Conservation (phyloP, 1,284 basidiomycete species). For the Agroathelia rolfsii region DNA sequence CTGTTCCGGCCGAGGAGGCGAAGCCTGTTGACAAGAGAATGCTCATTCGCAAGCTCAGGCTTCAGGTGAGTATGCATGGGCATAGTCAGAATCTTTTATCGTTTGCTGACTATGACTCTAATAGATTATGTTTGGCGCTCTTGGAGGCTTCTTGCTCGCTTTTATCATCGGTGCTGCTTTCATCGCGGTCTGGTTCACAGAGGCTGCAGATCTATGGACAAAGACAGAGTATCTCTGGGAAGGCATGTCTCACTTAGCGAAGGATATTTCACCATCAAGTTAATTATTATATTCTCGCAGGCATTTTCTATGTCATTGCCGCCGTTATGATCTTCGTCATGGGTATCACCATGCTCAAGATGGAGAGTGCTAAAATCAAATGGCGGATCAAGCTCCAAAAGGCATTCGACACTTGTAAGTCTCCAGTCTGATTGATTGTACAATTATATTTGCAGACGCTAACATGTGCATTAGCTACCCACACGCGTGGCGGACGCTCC, state of each 20-base stretch:
- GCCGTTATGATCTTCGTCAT: constrained; percentile 75
- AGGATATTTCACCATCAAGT: too few relatives aligned
- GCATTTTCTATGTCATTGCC: constrained; percentile 76
- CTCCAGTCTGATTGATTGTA: constrained; percentile 20
- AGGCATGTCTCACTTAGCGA: constrained; percentile 24
- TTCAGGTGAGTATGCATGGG: constrained; percentile 37
- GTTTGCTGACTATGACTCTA: background rate
- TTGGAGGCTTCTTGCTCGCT: constrained; percentile 66
- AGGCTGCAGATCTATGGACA: constrained; percentile 61
- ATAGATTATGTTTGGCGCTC: constrained; percentile 78
- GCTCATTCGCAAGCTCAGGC: constrained; percentile 50
- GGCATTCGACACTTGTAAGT: constrained; percentile 62
- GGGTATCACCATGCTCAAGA: constrained; percentile 69
- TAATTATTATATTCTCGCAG: constrained; percentile 32
- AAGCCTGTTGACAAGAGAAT: constrained; percentile 16
- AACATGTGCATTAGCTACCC: background rate
- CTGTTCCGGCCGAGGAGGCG: constrained; percentile 15
- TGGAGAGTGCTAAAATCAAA: constrained; percentile 72
- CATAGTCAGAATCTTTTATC: background rate
- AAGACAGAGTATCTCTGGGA: constrained; percentile 74
- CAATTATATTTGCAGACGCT: background rate
- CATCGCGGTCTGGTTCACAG: constrained; percentile 75
- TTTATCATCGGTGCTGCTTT: constrained; percentile 71
- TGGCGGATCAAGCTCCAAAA: constrained; percentile 83
- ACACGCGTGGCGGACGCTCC: constrained; percentile 32